Evolutionary conservation across 768 basidiomycete genomes (phyloP), one percentile per base, ranked within the genome.

Genomic region (Kwoniella newhampshirensis): DNA sequence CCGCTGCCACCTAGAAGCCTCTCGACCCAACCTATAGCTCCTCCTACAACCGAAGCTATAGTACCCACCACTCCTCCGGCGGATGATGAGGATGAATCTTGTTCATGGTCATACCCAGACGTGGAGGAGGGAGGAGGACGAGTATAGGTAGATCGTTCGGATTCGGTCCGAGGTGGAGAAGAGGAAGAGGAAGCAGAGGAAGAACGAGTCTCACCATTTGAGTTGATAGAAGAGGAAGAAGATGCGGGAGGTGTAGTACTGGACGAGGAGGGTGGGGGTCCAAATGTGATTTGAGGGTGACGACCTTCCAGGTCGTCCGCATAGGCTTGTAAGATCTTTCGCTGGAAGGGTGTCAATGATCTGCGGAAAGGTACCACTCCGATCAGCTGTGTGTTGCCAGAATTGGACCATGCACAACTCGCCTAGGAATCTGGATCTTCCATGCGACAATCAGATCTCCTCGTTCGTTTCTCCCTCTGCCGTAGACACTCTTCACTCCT

Each of bases 231-330:
- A 15, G 43, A 44, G 4, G 50, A 25, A 6, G 46, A 51, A 7
- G 37, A 41, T 2, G 51, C 26, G n/a, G 49, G 51, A 47, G 53
- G 32, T 15, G 42, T 13, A 28, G 6, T 28, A 9, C n/a, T 18
- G 23, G 47, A 20, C 11, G 61, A 32, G 27, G 58, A 43, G 23
- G 60, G 51, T 15, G 55, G 52, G 17, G 63, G 15, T 1, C 50
- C 64, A 54, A 73, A 73, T 20, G 61, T 47, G 41, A 76, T 68
- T n/a, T 70, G 54, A 2, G 67, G 54, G 4, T 57, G 61, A 21
- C 81, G 81, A 55, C 88, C 90, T 77, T 96, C 92, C n/a, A 89
- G 82, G 66, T 97, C 93, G 72, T 92, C 88, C 18, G 90, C 94
- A 69, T 87, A 98, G 61, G 85, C 84, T 77, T 98, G 85, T 39